Percentiles rank a stretch among this genome's conserved stretches.
phyloP scores from a whole-genome alignment of 805 yeast genomes.

The Ogataea philodendri region DNA sequence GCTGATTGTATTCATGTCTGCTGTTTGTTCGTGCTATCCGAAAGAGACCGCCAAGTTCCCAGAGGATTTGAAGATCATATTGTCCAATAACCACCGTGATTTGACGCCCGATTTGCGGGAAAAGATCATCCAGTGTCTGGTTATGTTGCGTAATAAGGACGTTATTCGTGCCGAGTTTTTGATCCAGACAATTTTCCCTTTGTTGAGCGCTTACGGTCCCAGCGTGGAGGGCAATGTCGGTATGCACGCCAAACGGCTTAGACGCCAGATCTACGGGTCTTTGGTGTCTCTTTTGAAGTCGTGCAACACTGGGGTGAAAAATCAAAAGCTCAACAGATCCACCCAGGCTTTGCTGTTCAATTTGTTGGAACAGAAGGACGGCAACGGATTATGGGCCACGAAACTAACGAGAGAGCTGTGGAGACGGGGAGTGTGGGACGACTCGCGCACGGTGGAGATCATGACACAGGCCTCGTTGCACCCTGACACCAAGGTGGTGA shows the following conservation, averaged over 20 bases:
- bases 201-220: conserved; percentile 66
- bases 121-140: conserved; percentile 83
- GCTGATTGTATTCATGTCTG: conserved; percentile 84
- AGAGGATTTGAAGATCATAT: conserved; percentile 65
- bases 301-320: conserved; percentile 84
- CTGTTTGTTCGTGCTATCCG: conserved; percentile 88
- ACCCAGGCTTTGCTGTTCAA: conserved; percentile 92
- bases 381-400: conserved; percentile 91
- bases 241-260: conserved; percentile 73
- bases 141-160: conserved; percentile 85
- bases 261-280: conserved; percentile 79
- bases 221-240: conserved; percentile 44
- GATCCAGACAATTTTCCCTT: conserved; percentile 85
- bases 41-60: conserved; percentile 86
- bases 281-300: conserved; percentile 74
- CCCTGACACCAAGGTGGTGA: conserved; percentile 79
- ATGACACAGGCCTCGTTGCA: conserved; percentile 96
- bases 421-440: conserved; percentile 99
- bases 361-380: conserved; percentile 73
- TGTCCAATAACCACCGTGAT: conserved; percentile 74
- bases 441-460: conserved; percentile 92
- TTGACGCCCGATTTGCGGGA: conserved; percentile 85
- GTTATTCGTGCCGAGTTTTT: conserved; percentile 75
- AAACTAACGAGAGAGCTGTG: conserved; percentile 92
- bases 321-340: conserved; percentile 83